These are phyloP conservation scores for Quercus mongolica DNA, from an alignment of 306 rosid species.

Conservation along the genomic window DNA sequence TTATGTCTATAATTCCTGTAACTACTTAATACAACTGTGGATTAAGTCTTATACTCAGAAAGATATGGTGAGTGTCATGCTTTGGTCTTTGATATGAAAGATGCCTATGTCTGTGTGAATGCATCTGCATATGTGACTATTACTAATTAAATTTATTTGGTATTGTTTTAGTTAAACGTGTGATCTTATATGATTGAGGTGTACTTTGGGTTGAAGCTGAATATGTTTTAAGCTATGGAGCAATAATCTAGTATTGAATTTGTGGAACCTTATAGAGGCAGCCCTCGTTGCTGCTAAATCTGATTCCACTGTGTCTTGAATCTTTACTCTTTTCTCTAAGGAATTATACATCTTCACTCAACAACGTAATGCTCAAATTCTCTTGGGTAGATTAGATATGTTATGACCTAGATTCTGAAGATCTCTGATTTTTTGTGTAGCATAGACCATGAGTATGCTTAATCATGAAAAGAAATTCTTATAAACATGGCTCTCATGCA, in stretches of 20 bases:
- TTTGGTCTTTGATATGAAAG: neutral
- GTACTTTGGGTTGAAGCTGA: neutral
- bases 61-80: neutral
- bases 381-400: neutral
- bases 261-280: neutral
- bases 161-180: neutral
- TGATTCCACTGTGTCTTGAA: neutral
- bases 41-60: neutral
- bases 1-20: neutral
- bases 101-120: neutral
- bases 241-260: neutral
- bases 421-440: neutral
- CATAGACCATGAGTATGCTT: neutral
- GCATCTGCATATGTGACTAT: neutral
- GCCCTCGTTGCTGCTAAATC: neutral
- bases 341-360: too few relatives aligned
- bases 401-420: neutral
- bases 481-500: neutral
- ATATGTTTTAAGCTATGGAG: neutral
- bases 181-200: neutral
- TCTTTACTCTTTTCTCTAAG: neutral
- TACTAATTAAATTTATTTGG: neutral
- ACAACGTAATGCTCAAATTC: neutral
- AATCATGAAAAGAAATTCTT: neutral
- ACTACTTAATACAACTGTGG: too few relatives aligned